Base-by-base conservation (phyloP, 192 early-diverging fungal genomes). In the Backusella sp. region DNA sequence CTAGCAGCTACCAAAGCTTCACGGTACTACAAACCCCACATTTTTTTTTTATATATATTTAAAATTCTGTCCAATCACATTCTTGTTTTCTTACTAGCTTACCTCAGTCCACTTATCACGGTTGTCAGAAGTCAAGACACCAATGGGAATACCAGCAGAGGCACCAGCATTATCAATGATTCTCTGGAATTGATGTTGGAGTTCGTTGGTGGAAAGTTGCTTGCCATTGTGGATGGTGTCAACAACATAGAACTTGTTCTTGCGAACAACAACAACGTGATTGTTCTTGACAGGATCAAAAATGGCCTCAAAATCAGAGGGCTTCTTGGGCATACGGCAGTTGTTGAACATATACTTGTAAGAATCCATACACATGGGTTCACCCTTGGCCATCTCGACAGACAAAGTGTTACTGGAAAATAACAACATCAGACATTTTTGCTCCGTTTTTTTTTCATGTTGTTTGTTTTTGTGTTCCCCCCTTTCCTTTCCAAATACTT, bases 281-380 rank as follows among this genome's bases (percentile, higher is more conserved):
- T 90, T 88, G 88, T 97, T 93, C 67, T 84, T 79, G 4, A 77
- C 74, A 65, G 95, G 93, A 66, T 95, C 93, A 67, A 88, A 91
- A 6, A 85, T 88, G 21, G 85, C 85, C 65, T 93, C 95, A 73
- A 86, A 86, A 82, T 99, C 98, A 15, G 92, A 91, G 3, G 96
- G 95, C 81, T 92, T 92, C 76, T 84, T 79, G 56, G 98, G 97
- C 72, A 97, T 91, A 72, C 98, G 94, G 84, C 92, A 94, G 37
- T 95, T 91, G 84, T 98, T 96, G 89, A 99, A 99, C 94, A 99
- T 91, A 84, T 91, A 97, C 83, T 94, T 92, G 89, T 97, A 98
- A 73, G 95, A 94, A 74, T 95, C 84, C 86, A 92, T 93, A 82
- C 94, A 96, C 78, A 99, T 84, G 28, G 97, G 92, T n/a, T 86